Percentiles rank a stretch among this genome's conserved stretches.
phyloP scores from a whole-genome alignment of 2,329 filamentous ascomycete species.

The Cordyceps javanica region DNA sequence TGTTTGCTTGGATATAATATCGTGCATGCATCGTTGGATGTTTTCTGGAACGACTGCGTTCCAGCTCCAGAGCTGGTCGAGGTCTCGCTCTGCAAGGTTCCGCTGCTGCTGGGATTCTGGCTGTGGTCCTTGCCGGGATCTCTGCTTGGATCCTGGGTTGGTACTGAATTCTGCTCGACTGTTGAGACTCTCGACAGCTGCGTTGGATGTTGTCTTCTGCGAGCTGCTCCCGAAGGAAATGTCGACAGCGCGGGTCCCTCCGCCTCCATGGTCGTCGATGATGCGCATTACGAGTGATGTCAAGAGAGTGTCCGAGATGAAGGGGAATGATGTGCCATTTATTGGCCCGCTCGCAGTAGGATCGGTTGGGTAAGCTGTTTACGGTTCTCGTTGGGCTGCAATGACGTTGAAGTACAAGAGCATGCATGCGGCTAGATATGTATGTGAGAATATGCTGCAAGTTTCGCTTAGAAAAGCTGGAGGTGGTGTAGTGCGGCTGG shows the following conservation, averaged over 20 bases:
- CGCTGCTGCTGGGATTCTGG: not conserved
- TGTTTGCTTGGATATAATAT: constrained; percentile 36
- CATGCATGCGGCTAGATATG: constrained; percentile 4
- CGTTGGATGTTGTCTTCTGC: constrained; percentile 3
- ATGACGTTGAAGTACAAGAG: not conserved
- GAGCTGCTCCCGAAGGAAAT: constrained; percentile 10
- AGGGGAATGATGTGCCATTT: not conserved
- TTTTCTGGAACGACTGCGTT: constrained; percentile 36
- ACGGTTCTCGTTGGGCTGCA: not conserved
- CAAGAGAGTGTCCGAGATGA: not conserved
- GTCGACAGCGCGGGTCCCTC: constrained; percentile 13
- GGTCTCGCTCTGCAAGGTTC: constrained; percentile 26
- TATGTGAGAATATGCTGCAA: not conserved
- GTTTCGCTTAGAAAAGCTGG: not conserved
- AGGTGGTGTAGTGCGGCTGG: not conserved
- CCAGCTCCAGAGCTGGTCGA: constrained; percentile 41
- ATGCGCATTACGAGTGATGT: constrained; percentile 17
- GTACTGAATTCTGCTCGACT: not conserved
- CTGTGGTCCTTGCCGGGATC: not conserved
- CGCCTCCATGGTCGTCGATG: constrained; percentile 19
- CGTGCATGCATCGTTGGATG: constrained; percentile 39
- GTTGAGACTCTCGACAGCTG: not conserved
- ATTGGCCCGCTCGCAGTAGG: not conserved
- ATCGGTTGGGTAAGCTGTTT: not conserved
- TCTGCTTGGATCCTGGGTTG: not conserved